Evolutionary conservation across 129 eudicot genomes (phyloP), one percentile per base, ranked within the genome.

Genomic region (Mikania micrantha): DNA sequence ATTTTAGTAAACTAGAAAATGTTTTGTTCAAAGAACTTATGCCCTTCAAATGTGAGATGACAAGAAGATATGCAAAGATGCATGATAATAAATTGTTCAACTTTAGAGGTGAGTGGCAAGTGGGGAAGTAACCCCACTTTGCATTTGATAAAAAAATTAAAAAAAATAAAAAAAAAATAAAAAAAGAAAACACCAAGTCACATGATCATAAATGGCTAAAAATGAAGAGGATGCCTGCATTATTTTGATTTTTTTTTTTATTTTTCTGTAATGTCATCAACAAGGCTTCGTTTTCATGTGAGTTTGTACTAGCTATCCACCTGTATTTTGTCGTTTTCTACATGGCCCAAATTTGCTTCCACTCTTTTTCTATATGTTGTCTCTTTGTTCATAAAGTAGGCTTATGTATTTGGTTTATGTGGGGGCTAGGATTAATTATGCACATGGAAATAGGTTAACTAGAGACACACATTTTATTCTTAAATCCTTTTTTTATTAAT

Each of bases 221-320:
- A 77, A 48, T 77, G 79, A 64, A 42, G 82, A 80, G 68, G 73
- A 61, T 73, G 47, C 71, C 76, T 77, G 68, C 57, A 65, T 79
- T 81, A 78, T 70, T 85, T 76, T 29, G 77, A 78, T 3, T 1
- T 75, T 78, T 60, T 36, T 70, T 64, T 3, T 1, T 75, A 74
- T 60, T 36, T 70, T 64, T 78, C 71, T 81, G 84, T 85, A 72
- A 71, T 78, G 79, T 83, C 87, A 79, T 76, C 87, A 79, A 77
- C 78, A 70, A 74, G 80, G 83, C 87, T 82, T 83, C 70, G 70
- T 82, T 56, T 82, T 83, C 88, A 83, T 82, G 92, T 86, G 92
- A 85, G 83, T 67, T 74, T 77, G 74, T 72, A 78, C 84, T 77
- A 80, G 66, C 67, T 45, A 86, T 73, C 88, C 88, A 86, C 79